Conservation (phyloP, 169 alveolate genomes). For the Cryptosporidium parvum region DNA sequence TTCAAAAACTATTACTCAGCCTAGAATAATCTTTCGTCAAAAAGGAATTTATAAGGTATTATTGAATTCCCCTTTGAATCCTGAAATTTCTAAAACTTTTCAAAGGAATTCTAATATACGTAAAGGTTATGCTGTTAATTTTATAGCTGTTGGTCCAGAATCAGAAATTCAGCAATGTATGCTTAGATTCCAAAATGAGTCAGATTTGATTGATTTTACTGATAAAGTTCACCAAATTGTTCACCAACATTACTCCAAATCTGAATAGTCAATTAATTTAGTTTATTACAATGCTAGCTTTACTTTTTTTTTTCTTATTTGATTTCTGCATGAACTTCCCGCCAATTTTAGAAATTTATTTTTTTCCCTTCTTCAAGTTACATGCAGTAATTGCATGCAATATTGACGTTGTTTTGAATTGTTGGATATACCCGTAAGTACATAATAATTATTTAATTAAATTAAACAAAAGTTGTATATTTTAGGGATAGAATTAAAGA, state of each 20-base stretch:
- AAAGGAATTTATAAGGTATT: slow-evolving; percentile 64
- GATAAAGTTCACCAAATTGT: slow-evolving; percentile 15
- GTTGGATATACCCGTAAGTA: too few species aligned
- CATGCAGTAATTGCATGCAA: too few species aligned
- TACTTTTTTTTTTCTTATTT: background rate
- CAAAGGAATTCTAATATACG: slow-evolving; percentile 40
- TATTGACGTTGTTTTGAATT: too few species aligned
- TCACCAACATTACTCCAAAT: background rate
- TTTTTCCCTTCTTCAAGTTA: too few species aligned
- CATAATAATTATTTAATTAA: too few species aligned
- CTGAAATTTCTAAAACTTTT: slow-evolving; percentile 52
- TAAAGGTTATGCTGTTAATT: slow-evolving; percentile 57
- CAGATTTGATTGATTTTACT: slow-evolving; percentile 27
- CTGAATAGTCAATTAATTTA: background rate
- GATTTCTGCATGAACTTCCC: too few species aligned
- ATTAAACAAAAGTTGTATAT: too few species aligned
- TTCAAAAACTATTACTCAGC: slow-evolving; percentile 21
- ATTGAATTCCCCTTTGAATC: slow-evolving; percentile 50
- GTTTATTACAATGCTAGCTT: background rate
- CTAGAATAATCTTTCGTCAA: slow-evolving; percentile 70
- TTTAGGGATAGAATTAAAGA: too few species aligned
- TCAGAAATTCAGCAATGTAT: slow-evolving; percentile 54
- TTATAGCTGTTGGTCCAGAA: slow-evolving; percentile 38
- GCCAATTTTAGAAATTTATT: too few species aligned
- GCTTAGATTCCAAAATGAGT: slow-evolving; percentile 65